Evolutionary conservation across 495 filamentous ascomycete genomes (phyloP).

Genomic region (Cercophora scortea): DNA sequence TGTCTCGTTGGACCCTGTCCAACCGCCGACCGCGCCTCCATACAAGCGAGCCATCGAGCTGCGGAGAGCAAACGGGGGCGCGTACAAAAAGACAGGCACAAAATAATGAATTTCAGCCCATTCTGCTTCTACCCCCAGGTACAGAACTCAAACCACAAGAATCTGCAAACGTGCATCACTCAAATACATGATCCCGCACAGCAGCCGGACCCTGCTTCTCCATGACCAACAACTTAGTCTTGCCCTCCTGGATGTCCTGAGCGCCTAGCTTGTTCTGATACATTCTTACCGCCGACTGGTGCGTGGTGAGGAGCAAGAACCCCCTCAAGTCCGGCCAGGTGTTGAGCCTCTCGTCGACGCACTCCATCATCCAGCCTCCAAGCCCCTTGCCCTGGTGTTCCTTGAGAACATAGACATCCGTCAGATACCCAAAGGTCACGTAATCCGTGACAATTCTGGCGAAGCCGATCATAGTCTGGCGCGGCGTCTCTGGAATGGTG

Average conservation of each 20-base stretch:
- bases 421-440: slow-evolving; percentile 59
- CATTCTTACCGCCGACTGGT: slow-evolving; percentile 25
- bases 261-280: slow-evolving; percentile 44
- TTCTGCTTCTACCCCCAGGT: neutral
- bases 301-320: slow-evolving; percentile 43
- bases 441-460: slow-evolving; percentile 58
- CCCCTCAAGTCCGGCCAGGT: slow-evolving; percentile 49
- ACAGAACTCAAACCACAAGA: neutral
- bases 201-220: slow-evolving; percentile 15
- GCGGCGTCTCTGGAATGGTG: no score
- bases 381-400: slow-evolving; percentile 53
- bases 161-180: neutral
- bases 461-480: slow-evolving; percentile 44
- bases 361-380: slow-evolving; percentile 53
- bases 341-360: slow-evolving; percentile 47
- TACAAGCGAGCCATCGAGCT: slow-evolving; percentile 87
- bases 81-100: slow-evolving; percentile 50
- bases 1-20: slow-evolving; percentile 82
- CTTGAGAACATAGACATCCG: slow-evolving; percentile 56
- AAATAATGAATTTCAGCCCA: slow-evolving; percentile 7
- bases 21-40: slow-evolving; percentile 90
- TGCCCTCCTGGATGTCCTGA: slow-evolving; percentile 18
- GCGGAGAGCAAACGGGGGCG: slow-evolving; percentile 65
- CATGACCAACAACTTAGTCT: slow-evolving; percentile 15
- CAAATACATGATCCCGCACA: neutral